phyloP scores from a whole-genome alignment of 1,284 basidiomycete species.

The Apiotrichum siamense region DNA sequence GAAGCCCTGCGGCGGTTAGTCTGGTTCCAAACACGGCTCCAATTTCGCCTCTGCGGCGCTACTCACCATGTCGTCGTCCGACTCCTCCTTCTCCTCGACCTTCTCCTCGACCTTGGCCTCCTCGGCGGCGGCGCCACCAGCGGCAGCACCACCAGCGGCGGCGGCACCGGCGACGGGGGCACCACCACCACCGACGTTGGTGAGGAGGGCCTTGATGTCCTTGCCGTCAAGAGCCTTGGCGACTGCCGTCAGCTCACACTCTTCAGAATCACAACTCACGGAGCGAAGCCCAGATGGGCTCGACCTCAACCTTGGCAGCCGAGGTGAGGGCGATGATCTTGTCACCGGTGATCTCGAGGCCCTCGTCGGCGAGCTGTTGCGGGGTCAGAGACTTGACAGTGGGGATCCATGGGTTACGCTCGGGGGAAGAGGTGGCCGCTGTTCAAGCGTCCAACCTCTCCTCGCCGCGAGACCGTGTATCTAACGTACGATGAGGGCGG shows the following conservation, averaged over 20 bases:
- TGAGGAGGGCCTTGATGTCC: conserved; percentile 90
- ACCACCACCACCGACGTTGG: conserved; percentile 81
- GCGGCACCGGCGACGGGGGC: conserved; percentile 61
- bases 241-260: no score
- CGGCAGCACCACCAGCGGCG: conserved; percentile 53
- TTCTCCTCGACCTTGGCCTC: conserved; percentile 67
- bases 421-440: neutral
- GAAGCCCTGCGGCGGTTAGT: conserved; percentile 55
- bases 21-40: no score
- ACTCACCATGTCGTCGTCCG: conserved; percentile 85
- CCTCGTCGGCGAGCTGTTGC: conserved; percentile 92
- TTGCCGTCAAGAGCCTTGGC: conserved; percentile 98
- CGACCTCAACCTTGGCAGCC: conserved; percentile 80
- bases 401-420: conserved; percentile 53
- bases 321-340: conserved; percentile 78
- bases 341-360: conserved; percentile 91
- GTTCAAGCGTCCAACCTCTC: no score
- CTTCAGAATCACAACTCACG: no score
- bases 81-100: conserved; percentile 69
- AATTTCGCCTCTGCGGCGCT: no score
- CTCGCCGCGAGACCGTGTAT: no score
- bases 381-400: conserved; percentile 52
- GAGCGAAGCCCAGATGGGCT: conserved; percentile 95
- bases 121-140: conserved; percentile 57
- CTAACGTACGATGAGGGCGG: no score